These are phyloP conservation scores for Hypoxylon crocopeplum DNA, from an alignment of 495 filamentous ascomycete genomes.

Conservation along the genomic window DNA sequence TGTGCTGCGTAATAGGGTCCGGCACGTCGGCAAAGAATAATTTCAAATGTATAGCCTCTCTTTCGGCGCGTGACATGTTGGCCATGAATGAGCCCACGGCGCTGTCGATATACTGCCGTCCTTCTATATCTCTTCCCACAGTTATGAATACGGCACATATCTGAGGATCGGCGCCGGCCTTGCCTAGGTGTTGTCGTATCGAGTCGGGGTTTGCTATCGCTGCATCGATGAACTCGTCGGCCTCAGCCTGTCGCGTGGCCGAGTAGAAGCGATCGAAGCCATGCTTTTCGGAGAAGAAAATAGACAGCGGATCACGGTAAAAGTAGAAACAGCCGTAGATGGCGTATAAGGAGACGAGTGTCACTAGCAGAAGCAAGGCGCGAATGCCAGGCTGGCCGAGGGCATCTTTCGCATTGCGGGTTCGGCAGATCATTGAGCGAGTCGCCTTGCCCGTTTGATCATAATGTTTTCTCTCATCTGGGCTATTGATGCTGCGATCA, in stretches of 20 bases:
- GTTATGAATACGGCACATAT: slow-evolving; percentile 49
- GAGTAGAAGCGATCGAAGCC: slow-evolving; percentile 51
- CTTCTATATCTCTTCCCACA: slow-evolving; percentile 40
- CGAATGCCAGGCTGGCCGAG: slow-evolving; percentile 39
- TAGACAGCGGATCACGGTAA: slow-evolving; percentile 51
- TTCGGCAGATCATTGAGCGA: slow-evolving; percentile 27
- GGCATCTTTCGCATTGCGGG: slow-evolving; percentile 14
- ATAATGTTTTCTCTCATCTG: background rate
- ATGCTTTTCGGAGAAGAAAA: slow-evolving; percentile 47
- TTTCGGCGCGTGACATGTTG: slow-evolving; percentile 44
- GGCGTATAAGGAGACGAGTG: slow-evolving; percentile 30
- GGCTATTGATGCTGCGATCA: too few species aligned
- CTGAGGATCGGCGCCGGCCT: slow-evolving; percentile 34
- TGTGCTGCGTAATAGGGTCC: slow-evolving; percentile 33
- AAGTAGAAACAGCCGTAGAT: slow-evolving; percentile 43
- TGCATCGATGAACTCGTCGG: slow-evolving; percentile 40
- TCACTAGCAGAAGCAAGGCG: slow-evolving; percentile 31
- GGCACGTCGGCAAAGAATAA: slow-evolving; percentile 48
- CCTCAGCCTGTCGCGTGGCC: slow-evolving; percentile 40
- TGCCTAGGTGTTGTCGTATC: slow-evolving; percentile 20
- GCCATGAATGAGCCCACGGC: slow-evolving; percentile 47
- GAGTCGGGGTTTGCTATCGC: slow-evolving; percentile 24
- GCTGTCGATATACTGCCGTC: slow-evolving; percentile 44
- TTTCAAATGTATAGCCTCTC: slow-evolving; percentile 40
- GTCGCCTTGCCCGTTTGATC: slow-evolving; percentile 11